A percentile compares a stretch with the other conserved stretches of the same genome.
phyloP scores from a whole-genome alignment of 2,329 filamentous ascomycete genomes.

The Penicillium palitans region DNA sequence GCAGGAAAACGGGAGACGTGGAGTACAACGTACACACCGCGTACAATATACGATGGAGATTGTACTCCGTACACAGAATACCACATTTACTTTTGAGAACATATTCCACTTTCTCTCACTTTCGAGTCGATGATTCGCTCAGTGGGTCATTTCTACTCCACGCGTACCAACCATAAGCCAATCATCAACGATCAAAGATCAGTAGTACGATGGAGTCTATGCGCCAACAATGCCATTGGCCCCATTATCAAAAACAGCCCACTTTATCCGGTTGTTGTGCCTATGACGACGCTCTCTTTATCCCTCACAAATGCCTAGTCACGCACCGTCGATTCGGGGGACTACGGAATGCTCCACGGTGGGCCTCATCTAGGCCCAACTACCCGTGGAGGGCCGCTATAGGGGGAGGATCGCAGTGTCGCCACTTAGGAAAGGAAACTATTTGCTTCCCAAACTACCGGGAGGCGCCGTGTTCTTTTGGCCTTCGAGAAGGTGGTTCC shows the following conservation, averaged over 20 bases:
- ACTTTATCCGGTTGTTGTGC: conserved; percentile 4
- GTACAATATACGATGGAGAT: background rate
- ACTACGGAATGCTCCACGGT: conserved; percentile 27
- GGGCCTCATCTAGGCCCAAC: conserved; percentile 23
- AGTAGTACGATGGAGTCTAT: conserved; percentile 20
- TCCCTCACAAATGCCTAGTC: conserved; percentile 9
- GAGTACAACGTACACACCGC: conserved; percentile 3
- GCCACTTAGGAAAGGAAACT: conserved; percentile 18
- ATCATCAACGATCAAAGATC: conserved; percentile 4
- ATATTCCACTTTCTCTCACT: background rate
- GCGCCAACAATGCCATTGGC: conserved; percentile 21
- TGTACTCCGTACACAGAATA: conserved; percentile 2
- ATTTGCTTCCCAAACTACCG: conserved; percentile 22
- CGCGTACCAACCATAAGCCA: background rate
- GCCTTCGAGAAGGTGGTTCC: conserved; percentile 25
- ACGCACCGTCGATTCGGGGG: conserved; percentile 22
- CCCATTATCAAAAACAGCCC: background rate
- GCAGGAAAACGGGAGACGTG: background rate
- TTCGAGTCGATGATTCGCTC: conserved; percentile 1
- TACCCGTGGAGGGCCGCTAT: conserved; percentile 15
- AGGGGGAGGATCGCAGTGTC: conserved; percentile 14
- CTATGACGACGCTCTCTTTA: background rate
- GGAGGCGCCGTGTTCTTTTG: conserved; percentile 20
- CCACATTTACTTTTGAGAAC: background rate
- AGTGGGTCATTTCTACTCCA: conserved; percentile 6